Percentiles rank a stretch among this genome's conserved stretches.
phyloP scores from a whole-genome alignment of 2,329 filamentous ascomycete species.

The Periconia sp. region DNA sequence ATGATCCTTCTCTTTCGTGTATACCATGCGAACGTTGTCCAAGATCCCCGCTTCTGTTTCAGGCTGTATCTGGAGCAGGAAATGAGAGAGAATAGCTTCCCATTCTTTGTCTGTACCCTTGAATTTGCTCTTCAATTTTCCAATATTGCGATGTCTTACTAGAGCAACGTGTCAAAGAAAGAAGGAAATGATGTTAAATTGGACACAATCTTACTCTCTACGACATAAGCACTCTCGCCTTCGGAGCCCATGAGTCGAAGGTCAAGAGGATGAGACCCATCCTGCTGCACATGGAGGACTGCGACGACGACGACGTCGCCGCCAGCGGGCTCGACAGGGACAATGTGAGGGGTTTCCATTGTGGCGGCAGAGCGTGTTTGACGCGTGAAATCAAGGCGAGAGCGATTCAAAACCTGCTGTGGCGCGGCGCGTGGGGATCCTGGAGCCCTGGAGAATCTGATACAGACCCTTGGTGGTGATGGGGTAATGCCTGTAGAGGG shows the following conservation, averaged over 20 bases:
- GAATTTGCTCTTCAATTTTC: conserved; percentile 38
- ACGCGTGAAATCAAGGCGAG: conserved; percentile 11
- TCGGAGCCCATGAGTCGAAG: conserved; percentile 73
- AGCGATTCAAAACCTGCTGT: conserved; percentile 17
- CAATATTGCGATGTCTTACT: conserved; percentile 43
- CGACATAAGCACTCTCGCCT: conserved; percentile 64
- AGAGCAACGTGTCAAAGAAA: conserved; percentile 28
- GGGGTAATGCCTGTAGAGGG: conserved; percentile 20
- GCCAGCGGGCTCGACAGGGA: conserved; percentile 66
- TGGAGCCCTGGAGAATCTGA: conserved; percentile 18
- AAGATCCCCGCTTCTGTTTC: conserved; percentile 54
- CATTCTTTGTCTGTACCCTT: conserved; percentile 63
- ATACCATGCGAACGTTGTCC: conserved; percentile 63
- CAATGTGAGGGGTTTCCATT: conserved; percentile 48
- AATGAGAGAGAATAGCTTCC: conserved; percentile 64
- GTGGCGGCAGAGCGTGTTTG: conserved; percentile 5
- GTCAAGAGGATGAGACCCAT: conserved; percentile 64
- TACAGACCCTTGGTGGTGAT: conserved; percentile 16
- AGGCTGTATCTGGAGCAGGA: conserved; percentile 57
- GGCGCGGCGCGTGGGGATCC: conserved; percentile 10
- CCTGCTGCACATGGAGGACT: conserved; percentile 64
- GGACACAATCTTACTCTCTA: conserved; percentile 59
- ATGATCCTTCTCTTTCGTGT: conserved; percentile 59
- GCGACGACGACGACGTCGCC: conserved; percentile 66
- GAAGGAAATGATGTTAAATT: conserved; percentile 17